These are phyloP conservation scores for Sugiyamaella neomexicana DNA, from an alignment of 1,139 yeast species.

Conservation along the genomic window DNA sequence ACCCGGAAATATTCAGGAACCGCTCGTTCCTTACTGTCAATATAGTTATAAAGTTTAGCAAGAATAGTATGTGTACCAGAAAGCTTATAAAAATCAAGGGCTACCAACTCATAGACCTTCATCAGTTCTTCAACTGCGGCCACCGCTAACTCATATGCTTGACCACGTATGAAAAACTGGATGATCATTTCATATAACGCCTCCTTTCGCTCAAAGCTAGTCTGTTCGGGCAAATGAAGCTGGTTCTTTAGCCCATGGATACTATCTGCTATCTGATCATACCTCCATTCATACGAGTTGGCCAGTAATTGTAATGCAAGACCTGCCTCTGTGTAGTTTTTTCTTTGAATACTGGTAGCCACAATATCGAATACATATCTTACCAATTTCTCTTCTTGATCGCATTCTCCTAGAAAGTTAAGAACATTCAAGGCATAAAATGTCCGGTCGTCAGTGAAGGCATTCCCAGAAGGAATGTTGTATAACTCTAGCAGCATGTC, in stretches of 20 bases:
- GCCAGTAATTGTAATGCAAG: conserved; percentile 76
- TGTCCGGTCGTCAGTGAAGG: conserved; percentile 83
- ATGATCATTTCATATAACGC: conserved; percentile 71
- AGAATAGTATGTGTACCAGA: conserved; percentile 71
- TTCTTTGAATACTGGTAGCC: conserved; percentile 59
- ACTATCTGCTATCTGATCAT: conserved; percentile 43
- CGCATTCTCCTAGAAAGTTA: conserved; percentile 74
- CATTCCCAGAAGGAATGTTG: conserved; percentile 77
- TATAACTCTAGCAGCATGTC: conserved; percentile 66
- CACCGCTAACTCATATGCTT: conserved; percentile 73
- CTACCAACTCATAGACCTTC: conserved; percentile 68
- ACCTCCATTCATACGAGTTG: conserved; percentile 75
- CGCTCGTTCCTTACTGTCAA: conserved; percentile 67
- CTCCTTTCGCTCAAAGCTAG: conserved; percentile 81
- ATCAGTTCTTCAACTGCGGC: conserved; percentile 75
- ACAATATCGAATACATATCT: conserved; percentile 75
- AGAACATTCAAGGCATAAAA: conserved; percentile 77
- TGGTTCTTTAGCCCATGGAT: conserved; percentile 55
- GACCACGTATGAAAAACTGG: conserved; percentile 66
- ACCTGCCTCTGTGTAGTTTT: conserved; percentile 79
- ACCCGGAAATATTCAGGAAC: conserved; percentile 81
- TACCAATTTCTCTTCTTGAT: conserved; percentile 77
- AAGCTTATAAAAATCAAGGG: conserved; percentile 75
- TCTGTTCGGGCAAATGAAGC: conserved; percentile 76
- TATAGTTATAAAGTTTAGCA: conserved; percentile 63